A percentile compares a stretch with the other conserved stretches of the same genome.
Conservation (phyloP, 768 basidiomycete species). For the Rickenella mellea region DNA sequence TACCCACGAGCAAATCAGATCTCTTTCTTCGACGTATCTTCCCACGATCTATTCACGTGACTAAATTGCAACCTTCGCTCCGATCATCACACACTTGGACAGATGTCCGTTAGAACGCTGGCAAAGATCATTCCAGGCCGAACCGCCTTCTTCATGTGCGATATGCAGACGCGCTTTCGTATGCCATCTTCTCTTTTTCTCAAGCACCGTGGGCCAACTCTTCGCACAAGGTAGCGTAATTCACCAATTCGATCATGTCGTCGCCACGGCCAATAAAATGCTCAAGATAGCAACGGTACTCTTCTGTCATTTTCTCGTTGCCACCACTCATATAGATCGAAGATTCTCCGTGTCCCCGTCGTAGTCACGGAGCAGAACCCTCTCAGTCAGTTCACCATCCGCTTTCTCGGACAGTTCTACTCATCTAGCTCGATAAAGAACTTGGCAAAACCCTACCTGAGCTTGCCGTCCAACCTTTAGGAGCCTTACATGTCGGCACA, state of each 20-base stretch:
- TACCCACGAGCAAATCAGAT: constrained; percentile 10
- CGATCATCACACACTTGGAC: neutral
- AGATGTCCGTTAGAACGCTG: constrained; percentile 12
- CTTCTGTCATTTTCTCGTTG: neutral
- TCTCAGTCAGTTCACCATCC: constrained; percentile 30
- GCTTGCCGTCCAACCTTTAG: constrained; percentile 46
- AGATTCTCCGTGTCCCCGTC: constrained; percentile 62
- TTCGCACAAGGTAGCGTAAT: constrained; percentile 37
- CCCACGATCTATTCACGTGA: neutral
- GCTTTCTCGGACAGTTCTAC: neutral
- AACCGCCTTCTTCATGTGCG: constrained; percentile 71
- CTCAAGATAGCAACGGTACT: constrained; percentile 61
- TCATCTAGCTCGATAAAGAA: neutral
- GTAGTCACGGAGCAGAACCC: constrained; percentile 82
- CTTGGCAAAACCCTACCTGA: constrained; percentile 60
- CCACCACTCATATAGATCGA: constrained; percentile 3
- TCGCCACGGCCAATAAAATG: constrained; percentile 66
- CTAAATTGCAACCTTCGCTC: too few relatives aligned
- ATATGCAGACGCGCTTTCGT: constrained; percentile 75
- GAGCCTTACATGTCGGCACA: constrained; percentile 46
- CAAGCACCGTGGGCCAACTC: constrained; percentile 10
- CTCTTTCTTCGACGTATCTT: neutral
- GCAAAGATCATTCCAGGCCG: constrained; percentile 26
- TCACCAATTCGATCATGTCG: constrained; percentile 61
- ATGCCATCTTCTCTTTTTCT: constrained; percentile 13